Conservation (phyloP, 257 asterid genomes). For the Forsythia suspensa region DNA sequence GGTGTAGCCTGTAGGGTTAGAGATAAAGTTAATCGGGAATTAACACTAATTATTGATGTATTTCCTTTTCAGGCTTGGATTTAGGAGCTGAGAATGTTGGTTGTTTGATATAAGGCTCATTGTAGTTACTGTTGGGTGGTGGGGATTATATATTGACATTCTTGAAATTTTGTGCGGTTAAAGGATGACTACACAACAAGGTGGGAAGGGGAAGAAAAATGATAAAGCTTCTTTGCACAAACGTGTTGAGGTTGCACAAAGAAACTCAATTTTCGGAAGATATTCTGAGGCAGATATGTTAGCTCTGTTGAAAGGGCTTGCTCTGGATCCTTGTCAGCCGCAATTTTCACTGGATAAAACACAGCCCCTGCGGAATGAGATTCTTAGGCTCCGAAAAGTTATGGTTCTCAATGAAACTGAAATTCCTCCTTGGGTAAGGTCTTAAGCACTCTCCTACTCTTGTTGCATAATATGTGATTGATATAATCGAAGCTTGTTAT, state of each 20-base stretch:
- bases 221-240: conserved; percentile 21
- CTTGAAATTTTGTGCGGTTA: not conserved
- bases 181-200: conserved; percentile 45
- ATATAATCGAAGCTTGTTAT: not conserved
- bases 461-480: conserved; percentile 16
- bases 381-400: conserved; percentile 49
- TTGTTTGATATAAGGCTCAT: not conserved
- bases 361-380: conserved; percentile 55
- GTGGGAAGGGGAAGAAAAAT: conserved; percentile 31
- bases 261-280: conserved; percentile 52
- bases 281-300: conserved; percentile 57
- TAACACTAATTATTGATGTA: not conserved
- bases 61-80: not conserved
- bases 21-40: not conserved
- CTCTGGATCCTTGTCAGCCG: conserved; percentile 58
- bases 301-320: conserved; percentile 52
- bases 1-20: not conserved
- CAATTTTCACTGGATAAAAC: conserved; percentile 34
- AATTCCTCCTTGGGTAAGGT: conserved; percentile 57
- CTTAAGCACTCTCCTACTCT: conserved; percentile 21
- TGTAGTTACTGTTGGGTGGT: not conserved
- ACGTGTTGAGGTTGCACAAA: conserved; percentile 23
- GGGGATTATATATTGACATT: not conserved
- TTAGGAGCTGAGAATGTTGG: not conserved
- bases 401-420: conserved; percentile 50